phyloP scores from a whole-genome alignment of 1,284 basidiomycete genomes.

The Mrakiaceae sp. region DNA sequence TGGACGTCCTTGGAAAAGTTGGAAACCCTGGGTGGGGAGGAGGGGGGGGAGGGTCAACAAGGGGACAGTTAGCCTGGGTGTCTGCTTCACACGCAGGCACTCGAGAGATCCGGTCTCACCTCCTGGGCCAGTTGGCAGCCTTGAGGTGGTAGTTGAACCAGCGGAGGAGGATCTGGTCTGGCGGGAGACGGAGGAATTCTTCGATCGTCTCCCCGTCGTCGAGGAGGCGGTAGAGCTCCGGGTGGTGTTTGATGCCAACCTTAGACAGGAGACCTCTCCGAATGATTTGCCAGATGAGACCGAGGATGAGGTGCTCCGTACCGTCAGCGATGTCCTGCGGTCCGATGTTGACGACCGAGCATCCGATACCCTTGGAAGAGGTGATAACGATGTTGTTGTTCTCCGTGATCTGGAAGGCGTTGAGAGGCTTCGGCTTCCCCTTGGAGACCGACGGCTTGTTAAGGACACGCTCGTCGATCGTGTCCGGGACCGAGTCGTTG shows the following conservation, averaged over 20 bases:
- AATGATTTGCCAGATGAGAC: conserved; percentile 98
- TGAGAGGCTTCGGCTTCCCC: conserved; percentile 49
- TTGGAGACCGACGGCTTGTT: conserved; percentile 72
- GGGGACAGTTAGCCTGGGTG: background rate
- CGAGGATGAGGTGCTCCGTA: conserved; percentile 92
- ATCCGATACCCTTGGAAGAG: conserved; percentile 94
- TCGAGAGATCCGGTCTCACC: conserved; percentile 38
- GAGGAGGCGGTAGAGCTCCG: conserved; percentile 87
- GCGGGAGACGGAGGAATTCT: conserved; percentile 82
- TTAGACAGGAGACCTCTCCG: conserved; percentile 83
- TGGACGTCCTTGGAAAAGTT: conserved; percentile 94
- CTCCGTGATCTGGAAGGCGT: conserved; percentile 97
- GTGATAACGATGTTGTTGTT: conserved; percentile 99
- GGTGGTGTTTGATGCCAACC: conserved; percentile 96
- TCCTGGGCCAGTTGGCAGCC: conserved; percentile 78
- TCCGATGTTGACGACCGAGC: conserved; percentile 97
- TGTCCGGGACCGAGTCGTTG: conserved; percentile 98
- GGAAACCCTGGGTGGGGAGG: conserved; percentile 52
- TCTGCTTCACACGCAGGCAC: background rate
- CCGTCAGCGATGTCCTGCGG: conserved; percentile 87
- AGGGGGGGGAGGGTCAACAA: background rate
- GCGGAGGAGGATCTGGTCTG: conserved; percentile 88
- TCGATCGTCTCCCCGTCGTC: conserved; percentile 96
- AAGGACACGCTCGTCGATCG: conserved; percentile 94
- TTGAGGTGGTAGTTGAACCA: conserved; percentile 99